Base-by-base conservation (phyloP, 2,329 filamentous ascomycete species). In the Paraphoma sp. region DNA sequence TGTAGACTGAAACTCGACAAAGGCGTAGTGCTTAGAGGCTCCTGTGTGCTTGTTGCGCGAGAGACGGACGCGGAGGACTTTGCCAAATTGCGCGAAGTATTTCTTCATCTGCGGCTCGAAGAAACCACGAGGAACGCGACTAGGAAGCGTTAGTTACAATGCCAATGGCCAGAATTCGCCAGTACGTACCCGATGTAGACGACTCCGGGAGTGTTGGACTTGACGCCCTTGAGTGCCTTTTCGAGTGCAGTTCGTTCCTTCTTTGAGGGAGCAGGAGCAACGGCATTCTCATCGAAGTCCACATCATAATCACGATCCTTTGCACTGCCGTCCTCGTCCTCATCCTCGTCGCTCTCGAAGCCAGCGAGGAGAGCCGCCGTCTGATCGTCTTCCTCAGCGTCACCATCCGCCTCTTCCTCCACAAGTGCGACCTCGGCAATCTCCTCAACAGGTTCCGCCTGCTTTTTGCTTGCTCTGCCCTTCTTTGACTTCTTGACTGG, bases 61-160 rank as follows among this genome's bases (percentile, higher is more conserved):
- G 44, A 99, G 84, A 61, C 94, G 89, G 54, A 97, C 84, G 53
- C 83, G 87, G 50, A 83, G 86, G 69, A 99, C 92, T 12, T 86
- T 82, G 66, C 95, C 95, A 67, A 99, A 99, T 78, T 99, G 95
- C 52, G 88, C 86, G 74, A 98, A 96, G 83, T 98, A 99, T 63
- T 89, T 87, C 68, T 87, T 88, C 90, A 99, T 96, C 80, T 98
- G 90, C 71, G 93, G 87, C 81, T 99, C 95, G 83, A 94, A 98
- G 86, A 99, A 99, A 80, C 95, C 91, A 79, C 95, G 92, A 40
- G 93, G 93, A 57, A 97, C 89, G 63, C 93, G 92, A 53, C 85
- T 85, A 48, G n/a, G 41, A 17, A 31, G 48, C 53, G 59, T 63
- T 45, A 53, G 50, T 46, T 38, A 4, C 18, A 8, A 28, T 30